A percentile compares a stretch with the other conserved stretches of the same genome.
Conservation (phyloP, 1,284 basidiomycete genomes). For the Serendipita sp. region DNA sequence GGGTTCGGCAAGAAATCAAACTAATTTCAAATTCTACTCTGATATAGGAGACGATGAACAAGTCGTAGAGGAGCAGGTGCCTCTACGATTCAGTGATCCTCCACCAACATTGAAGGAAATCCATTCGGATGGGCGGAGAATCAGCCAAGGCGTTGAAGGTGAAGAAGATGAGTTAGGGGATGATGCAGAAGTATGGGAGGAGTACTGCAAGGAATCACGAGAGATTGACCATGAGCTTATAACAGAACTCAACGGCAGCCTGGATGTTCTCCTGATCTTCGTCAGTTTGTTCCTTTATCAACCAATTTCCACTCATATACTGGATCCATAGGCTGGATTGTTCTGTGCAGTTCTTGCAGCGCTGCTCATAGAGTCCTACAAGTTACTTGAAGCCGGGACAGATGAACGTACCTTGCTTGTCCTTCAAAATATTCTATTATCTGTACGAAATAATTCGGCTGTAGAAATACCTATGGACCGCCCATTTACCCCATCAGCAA, state of each 20-base stretch:
- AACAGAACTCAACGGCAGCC: slow-evolving; percentile 1
- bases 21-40: not conserved
- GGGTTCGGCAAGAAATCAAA: not conserved
- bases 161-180: not conserved
- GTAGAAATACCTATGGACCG: not conserved
- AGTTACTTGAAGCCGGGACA: not conserved
- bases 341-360: slow-evolving; percentile 4
- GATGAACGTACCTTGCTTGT: not conserved
- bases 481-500: not conserved
- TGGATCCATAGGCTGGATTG: not conserved
- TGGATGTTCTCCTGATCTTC: slow-evolving; percentile 4
- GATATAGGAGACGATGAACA: slow-evolving; percentile 5
- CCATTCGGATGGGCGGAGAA: not conserved
- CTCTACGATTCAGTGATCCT: not conserved
- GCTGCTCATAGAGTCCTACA: not conserved
- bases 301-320: not conserved
- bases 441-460: not conserved
- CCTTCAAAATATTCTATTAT: not conserved
- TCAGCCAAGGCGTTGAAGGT: not conserved
- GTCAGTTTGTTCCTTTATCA: not conserved
- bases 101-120: not conserved
- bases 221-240: not conserved
- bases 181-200: slow-evolving; percentile 3
- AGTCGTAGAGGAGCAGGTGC: not conserved
- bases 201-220: not conserved